Conservation (phyloP, 73 alveolate genomes). For the Breviolum minutum region DNA sequence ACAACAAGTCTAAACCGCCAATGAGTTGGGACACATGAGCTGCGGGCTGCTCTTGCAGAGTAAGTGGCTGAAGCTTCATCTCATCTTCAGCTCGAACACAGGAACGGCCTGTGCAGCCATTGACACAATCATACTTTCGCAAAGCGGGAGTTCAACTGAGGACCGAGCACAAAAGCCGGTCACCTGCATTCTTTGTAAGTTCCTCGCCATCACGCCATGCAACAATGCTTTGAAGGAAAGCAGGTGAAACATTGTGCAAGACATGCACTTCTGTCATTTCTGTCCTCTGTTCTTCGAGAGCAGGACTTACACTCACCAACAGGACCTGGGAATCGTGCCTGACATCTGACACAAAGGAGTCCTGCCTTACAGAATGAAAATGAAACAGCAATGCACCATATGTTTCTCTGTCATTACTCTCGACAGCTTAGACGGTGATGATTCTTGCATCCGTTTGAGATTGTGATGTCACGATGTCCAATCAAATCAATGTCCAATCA, state of each 20-base stretch:
- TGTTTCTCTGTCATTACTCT: too few relatives aligned
- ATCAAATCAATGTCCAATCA: background rate
- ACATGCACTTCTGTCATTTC: background rate
- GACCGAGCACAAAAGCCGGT: constrained; percentile 32
- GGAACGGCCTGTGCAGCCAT: constrained; percentile 14
- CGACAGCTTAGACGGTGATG: too few relatives aligned
- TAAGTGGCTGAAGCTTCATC: constrained; percentile 33
- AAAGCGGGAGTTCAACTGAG: background rate
- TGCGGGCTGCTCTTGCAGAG: constrained; percentile 38
- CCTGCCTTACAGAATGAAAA: background rate
- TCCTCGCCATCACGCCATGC: background rate
- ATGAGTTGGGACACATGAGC: background rate
- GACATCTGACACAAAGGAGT: background rate
- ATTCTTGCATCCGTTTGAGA: too few relatives aligned
- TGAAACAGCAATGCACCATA: background rate
- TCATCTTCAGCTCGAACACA: constrained; percentile 73
- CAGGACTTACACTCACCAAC: constrained; percentile 1
- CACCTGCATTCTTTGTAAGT: constrained; percentile 47
- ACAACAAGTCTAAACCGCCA: background rate
- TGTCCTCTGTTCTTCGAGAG: constrained; percentile 21
- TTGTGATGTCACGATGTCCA: too few relatives aligned
- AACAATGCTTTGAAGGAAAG: background rate
- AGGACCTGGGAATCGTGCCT: constrained; percentile 38
- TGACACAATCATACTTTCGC: too few relatives aligned
- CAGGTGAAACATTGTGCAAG: too few relatives aligned